A percentile compares a stretch with the other conserved stretches of the same genome.
Conservation (phyloP, 2,329 filamentous ascomycete genomes). For the Rhynchosporium secalis region DNA sequence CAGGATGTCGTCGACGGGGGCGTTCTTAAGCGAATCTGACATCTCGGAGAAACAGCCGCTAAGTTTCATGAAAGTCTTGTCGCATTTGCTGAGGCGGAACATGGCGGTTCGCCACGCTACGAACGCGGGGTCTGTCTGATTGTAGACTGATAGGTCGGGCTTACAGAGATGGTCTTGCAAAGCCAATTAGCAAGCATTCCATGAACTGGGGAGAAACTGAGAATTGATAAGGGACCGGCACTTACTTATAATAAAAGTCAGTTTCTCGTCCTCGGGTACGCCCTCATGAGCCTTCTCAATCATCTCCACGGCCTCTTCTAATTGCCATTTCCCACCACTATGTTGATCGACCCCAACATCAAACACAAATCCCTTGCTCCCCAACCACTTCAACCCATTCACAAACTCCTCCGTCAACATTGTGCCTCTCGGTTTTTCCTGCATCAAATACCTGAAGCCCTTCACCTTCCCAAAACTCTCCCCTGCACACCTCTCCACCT, state of each 20-base stretch:
- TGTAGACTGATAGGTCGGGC: conserved; percentile 69
- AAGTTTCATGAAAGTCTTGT: conserved; percentile 84
- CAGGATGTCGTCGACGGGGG: conserved; percentile 58
- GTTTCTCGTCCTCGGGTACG: conserved; percentile 58
- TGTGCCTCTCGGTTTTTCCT: conserved; percentile 68
- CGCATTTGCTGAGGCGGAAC: conserved; percentile 63
- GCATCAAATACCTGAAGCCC: conserved; percentile 81
- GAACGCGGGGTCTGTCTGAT: conserved; percentile 51
- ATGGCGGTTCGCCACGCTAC: conserved; percentile 70
- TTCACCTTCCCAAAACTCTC: conserved; percentile 64
- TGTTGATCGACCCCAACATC: conserved; percentile 84
- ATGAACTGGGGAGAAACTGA: no score
- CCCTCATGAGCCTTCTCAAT: conserved; percentile 65
- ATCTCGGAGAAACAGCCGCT: conserved; percentile 84
- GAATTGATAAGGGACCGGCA: neutral
- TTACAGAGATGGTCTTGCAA: conserved; percentile 85
- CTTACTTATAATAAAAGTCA: conserved; percentile 40
- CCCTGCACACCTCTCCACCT: conserved; percentile 62
- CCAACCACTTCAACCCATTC: conserved; percentile 64
- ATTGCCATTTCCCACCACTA: conserved; percentile 70
- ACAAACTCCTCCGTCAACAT: conserved; percentile 66
- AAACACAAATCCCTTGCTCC: conserved; percentile 65
- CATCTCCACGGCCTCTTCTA: conserved; percentile 70
- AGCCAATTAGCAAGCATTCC: neutral
- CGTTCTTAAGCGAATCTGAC: conserved; percentile 51